A percentile compares a stretch with the other conserved stretches of the same genome.
Evolutionary conservation across 768 basidiomycete species (phyloP).

Genomic region (Auricularia sp.): DNA sequence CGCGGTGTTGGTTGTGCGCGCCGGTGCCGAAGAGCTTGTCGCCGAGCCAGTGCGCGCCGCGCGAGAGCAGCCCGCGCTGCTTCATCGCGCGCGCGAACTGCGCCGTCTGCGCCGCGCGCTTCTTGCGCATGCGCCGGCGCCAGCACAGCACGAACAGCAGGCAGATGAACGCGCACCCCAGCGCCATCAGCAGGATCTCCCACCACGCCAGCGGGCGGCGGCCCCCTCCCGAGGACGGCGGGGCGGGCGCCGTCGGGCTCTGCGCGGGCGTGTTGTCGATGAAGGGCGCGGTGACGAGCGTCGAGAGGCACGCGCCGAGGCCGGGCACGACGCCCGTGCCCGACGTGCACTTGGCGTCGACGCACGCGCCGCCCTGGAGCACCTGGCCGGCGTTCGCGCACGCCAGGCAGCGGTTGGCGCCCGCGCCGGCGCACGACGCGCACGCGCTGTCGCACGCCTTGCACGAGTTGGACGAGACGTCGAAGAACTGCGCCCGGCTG

Average conservation of each 20-base stretch:
- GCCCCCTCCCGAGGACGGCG: slow-evolving; percentile 43
- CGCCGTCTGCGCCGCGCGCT: slow-evolving; percentile 56
- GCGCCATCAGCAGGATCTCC: slow-evolving; percentile 76
- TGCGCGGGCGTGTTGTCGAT: slow-evolving; percentile 23
- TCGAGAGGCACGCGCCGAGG: slow-evolving; percentile 72
- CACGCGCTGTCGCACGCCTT: slow-evolving; percentile 67
- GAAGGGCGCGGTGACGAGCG: slow-evolving; percentile 42
- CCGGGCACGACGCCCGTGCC: slow-evolving; percentile 50
- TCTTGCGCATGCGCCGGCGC: slow-evolving; percentile 60
- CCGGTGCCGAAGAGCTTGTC: slow-evolving; percentile 47
- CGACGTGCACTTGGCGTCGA: slow-evolving; percentile 48
- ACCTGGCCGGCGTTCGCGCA: slow-evolving; percentile 58
- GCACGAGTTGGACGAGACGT: slow-evolving; percentile 52
- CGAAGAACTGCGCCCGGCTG: slow-evolving; percentile 61
- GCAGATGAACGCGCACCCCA: slow-evolving; percentile 74
- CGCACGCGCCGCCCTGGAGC: slow-evolving; percentile 57
- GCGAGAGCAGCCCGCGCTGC: slow-evolving; percentile 45
- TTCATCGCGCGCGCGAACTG: slow-evolving; percentile 45
- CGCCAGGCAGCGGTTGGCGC: slow-evolving; percentile 58
- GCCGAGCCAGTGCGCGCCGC: slow-evolving; percentile 31
- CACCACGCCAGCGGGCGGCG: slow-evolving; percentile 55
- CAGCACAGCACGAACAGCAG: slow-evolving; percentile 55
- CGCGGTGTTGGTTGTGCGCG: slow-evolving; percentile 16
- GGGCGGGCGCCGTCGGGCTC: slow-evolving; percentile 29
- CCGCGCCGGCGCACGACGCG: slow-evolving; percentile 65